These are phyloP conservation scores for Hebeloma cylindrosporum DNA, from an alignment of 768 basidiomycete species.

Conservation along the genomic window DNA sequence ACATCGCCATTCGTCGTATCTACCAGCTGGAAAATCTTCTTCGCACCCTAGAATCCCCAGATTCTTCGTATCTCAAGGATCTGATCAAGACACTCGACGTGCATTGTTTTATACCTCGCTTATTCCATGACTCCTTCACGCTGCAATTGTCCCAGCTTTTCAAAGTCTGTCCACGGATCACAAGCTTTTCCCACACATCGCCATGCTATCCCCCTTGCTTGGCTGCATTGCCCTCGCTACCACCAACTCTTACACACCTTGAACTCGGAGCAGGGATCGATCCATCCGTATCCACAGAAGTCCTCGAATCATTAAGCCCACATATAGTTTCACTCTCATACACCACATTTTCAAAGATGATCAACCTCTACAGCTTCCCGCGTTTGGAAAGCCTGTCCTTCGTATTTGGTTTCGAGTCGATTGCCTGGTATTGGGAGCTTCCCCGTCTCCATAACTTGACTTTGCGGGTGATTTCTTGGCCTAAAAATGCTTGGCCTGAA, in stretches of 20 bases:
- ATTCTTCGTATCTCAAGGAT: neutral
- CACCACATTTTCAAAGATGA: neutral
- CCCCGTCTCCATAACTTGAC: constrained; percentile 1
- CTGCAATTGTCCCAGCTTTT: constrained; percentile 1
- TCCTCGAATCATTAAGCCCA: neutral
- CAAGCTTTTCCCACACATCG: constrained; percentile 2
- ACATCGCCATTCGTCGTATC: constrained; percentile 23
- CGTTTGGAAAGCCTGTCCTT: neutral
- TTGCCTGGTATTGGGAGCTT: neutral
- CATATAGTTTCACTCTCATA: constrained; percentile 5
- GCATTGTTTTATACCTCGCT: constrained; percentile 1
- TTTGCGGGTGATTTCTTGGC: neutral
- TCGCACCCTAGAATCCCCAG: constrained; percentile 13
- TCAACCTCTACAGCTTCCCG: neutral
- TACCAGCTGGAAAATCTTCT: constrained; percentile 23
- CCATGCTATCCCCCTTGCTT: neutral
- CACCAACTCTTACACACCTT: neutral
- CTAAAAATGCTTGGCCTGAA: too few relatives aligned
- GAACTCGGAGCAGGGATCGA: neutral
- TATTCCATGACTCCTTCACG: neutral
- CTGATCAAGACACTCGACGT: constrained; percentile 5
- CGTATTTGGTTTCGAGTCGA: neutral
- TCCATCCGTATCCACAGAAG: neutral
- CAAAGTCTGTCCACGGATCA: constrained; percentile 2
- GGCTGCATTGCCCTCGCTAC: neutral